Conservation (phyloP, 2,329 filamentous ascomycete genomes). For the Pseudogymnoascus sp. region DNA sequence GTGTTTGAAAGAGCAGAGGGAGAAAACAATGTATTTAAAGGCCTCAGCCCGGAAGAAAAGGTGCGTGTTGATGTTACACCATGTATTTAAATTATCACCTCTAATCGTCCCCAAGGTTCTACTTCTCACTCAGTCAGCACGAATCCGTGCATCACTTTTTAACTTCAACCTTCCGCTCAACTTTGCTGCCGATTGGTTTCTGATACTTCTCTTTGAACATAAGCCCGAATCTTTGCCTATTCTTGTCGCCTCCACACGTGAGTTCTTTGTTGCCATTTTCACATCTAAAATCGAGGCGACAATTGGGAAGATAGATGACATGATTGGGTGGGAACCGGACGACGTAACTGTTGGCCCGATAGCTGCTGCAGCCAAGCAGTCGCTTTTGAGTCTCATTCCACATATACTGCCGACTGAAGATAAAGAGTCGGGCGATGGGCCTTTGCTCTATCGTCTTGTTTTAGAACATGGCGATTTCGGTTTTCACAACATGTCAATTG, state of each 20-base stretch:
- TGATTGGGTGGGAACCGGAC: constrained; percentile 21
- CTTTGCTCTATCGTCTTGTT: constrained; percentile 25
- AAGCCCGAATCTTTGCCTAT: constrained; percentile 18
- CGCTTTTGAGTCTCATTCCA: constrained; percentile 24
- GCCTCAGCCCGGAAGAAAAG: background rate
- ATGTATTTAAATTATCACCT: background rate
- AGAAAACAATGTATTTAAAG: constrained; percentile 14
- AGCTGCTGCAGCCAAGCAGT: constrained; percentile 20
- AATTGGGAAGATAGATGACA: constrained; percentile 18
- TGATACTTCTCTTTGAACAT: constrained; percentile 21
- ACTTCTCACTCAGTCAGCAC: background rate
- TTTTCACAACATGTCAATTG: constrained; percentile 27
- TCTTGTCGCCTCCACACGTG: constrained; percentile 24
- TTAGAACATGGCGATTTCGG: constrained; percentile 30
- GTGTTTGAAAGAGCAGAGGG: constrained; percentile 12
- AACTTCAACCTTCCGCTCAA: background rate
- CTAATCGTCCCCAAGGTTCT: background rate
- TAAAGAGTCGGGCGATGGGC: background rate
- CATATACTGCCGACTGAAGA: constrained; percentile 13
- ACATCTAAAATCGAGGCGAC: constrained; percentile 24
- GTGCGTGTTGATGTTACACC: background rate
- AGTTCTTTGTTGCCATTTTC: background rate
- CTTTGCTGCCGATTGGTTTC: constrained; percentile 16
- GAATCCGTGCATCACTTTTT: background rate
- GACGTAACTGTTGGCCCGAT: constrained; percentile 10